Conservation (phyloP, 306 rosid genomes). For the Vicia villosa region DNA sequence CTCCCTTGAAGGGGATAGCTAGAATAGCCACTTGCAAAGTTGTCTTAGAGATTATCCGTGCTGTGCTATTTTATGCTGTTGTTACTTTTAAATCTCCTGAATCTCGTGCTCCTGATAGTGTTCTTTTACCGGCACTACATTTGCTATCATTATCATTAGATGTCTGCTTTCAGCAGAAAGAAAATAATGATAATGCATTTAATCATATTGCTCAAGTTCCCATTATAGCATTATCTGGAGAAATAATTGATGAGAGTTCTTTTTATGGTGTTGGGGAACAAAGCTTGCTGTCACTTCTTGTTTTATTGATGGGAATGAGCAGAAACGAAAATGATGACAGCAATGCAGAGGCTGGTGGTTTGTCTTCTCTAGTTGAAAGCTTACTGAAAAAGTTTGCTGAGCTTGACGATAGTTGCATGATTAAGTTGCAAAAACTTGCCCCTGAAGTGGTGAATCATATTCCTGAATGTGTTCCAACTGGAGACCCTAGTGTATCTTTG, state of each 20-base stretch:
- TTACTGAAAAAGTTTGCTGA: constrained; percentile 88
- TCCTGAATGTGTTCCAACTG: constrained; percentile 48
- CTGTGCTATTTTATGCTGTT: constrained; percentile 85
- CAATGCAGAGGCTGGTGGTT: constrained; percentile 65
- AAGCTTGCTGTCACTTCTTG: constrained; percentile 90
- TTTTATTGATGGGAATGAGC: constrained; percentile 72
- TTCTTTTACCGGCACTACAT: constrained; percentile 83
- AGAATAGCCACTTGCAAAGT: constrained; percentile 87
- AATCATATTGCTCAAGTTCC: constrained; percentile 57
- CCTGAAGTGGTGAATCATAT: constrained; percentile 64
- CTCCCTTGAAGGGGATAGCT: constrained; percentile 74
- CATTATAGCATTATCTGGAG: constrained; percentile 63
- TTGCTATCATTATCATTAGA: constrained; percentile 83
- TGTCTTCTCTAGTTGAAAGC: constrained; percentile 65
- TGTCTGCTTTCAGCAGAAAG: constrained; percentile 67
- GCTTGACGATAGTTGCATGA: constrained; percentile 70
- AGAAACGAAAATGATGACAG: constrained; percentile 53
- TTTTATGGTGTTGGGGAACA: constrained; percentile 64
- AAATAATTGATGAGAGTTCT: constrained; percentile 53
- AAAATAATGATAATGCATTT: constrained; percentile 45
- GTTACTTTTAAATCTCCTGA: constrained; percentile 59
- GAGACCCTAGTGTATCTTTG: constrained; percentile 45
- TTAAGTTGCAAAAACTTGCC: constrained; percentile 70
- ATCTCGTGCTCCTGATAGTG: constrained; percentile 89
- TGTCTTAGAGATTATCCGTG: constrained; percentile 75